These are phyloP conservation scores for Theileria parva DNA, from an alignment of 169 alveolate genomes.

Conservation along the genomic window DNA sequence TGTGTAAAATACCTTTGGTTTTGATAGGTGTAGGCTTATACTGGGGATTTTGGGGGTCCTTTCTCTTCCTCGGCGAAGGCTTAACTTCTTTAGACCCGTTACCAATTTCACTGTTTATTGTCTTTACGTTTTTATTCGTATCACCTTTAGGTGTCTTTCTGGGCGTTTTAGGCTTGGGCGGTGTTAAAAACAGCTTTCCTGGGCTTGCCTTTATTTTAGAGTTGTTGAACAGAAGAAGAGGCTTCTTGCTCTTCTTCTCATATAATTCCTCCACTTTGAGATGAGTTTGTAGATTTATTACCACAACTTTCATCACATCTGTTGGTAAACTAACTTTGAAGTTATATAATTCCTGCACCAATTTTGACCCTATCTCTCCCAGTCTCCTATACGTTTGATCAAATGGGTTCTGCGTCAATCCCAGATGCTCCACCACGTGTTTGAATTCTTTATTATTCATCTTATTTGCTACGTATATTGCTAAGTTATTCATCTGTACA, in stretches of 20 bases:
- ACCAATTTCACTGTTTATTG: neutral
- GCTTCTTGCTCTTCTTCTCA: slow-evolving; percentile 38
- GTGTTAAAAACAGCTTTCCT: slow-evolving; percentile 18
- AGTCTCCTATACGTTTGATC: slow-evolving; percentile 46
- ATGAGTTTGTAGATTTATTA: slow-evolving; percentile 36
- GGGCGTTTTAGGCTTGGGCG: neutral
- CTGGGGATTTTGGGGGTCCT: neutral
- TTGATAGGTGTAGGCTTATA: neutral
- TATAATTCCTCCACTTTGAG: slow-evolving; percentile 39
- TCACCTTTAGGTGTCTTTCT: slow-evolving; percentile 2
- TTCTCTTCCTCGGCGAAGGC: slow-evolving; percentile 1
- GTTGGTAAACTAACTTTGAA: slow-evolving; percentile 42
- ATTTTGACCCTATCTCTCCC: slow-evolving; percentile 28
- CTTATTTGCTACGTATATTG: slow-evolving; percentile 19
- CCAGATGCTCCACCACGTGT: slow-evolving; percentile 22
- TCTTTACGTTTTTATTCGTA: neutral
- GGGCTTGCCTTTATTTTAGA: slow-evolving; percentile 38
- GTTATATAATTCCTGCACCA: slow-evolving; percentile 23
- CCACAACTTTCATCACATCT: slow-evolving; percentile 47
- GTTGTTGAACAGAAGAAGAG: slow-evolving; percentile 47
- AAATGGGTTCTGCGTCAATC: slow-evolving; percentile 13
- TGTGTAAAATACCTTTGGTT: neutral
- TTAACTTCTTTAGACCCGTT: neutral
- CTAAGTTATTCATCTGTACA: slow-evolving; percentile 56
- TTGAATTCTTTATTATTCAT: slow-evolving; percentile 44